Base-by-base conservation (phyloP, 2,329 filamentous ascomycete genomes). In the Zymoseptoria passerinii region DNA sequence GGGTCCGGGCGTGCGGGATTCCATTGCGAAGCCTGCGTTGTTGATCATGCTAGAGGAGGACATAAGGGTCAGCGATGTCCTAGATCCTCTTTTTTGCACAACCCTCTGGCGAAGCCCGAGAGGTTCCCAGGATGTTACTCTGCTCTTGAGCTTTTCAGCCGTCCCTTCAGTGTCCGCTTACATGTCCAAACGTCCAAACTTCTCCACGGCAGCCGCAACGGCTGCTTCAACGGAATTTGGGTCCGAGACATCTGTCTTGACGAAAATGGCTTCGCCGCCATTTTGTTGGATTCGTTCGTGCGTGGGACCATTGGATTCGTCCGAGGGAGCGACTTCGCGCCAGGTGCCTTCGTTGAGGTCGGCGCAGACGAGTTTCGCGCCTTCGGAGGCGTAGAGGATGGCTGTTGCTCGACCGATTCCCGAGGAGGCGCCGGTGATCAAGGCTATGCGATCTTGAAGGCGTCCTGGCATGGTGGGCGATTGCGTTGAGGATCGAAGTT, bases 21-120 rank as follows among this genome's bases (percentile, higher is more conserved):
- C 72, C n/a, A 70, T 61, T 16, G 62, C 67, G 48, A 73, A 69
- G 20, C 70, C 72, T 27, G 73, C 73, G 52, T 73, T 74, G 60
- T 74, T 74, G 9, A 72, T 66, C 53, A 52, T 52, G 19, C 35
- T 44, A 6, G 13, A 44, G 10, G 35, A 44, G 35, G n/a, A 16
- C 13, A 44, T 44, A 13, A 44, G 6, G 35, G 35, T 44, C 13
- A 44, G 35, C 35, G 13, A 44, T 44, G 35, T 44, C 13, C 35
- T 1, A 48, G 28, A 18, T 19, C 10, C 2, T 23, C 16, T 23
- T 51, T 18, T 23, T 51, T 18, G 28, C 35, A 44, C 35, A 44
- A 16, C 13, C 5, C 16, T 13, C 35, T 16, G 35, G 1, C 35
- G 16, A 13, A 40, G 35, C 35, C 35, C 10, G 35, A 40, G 35